Evolutionary conservation across 345 rosid genomes (phyloP), one percentile per base, ranked within the genome.

Genomic region (Citrus australasica): DNA sequence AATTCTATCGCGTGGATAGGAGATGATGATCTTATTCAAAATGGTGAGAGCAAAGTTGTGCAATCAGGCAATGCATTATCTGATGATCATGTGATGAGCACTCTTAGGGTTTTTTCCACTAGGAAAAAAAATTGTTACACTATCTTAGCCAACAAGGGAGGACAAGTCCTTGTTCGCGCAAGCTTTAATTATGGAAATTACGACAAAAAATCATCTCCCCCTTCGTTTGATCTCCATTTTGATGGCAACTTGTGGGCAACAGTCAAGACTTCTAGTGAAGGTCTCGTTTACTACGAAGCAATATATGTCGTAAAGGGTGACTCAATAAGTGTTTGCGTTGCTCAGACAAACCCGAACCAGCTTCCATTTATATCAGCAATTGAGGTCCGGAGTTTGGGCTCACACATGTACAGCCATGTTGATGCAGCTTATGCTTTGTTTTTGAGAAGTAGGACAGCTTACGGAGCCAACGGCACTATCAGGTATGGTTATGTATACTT

Each of bases 161-260:
- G 28, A 4, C 61, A 79, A 40, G 76, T 88, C 33, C 82, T 81
- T 22, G 80, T 86, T 27, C 77, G 87, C 2, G 86, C 86, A 2
- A 81, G 80, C 67, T 88, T 84, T 67, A 81, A 60, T 37, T 86
- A 88, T 22, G 87, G 88, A 21, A 83, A 88, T 59, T 86, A 88
- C 24, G 91, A 88, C 79, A 7, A 62, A 10, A 83, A 84, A 46
- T 81, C 81, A 33, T 46, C 83, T 25, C 89, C 91, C 14, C 85
- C 87, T 0, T 61, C 71, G 2, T 88, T 88, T 32, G 87, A 76
- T 40, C 77, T 88, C 8, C 84, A 79, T 10, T 76, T 83, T 55
- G 88, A 86, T 30, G 91, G 88, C 11, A 84, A 82, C 35, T 46
- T 62, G 13, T 88, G 87, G 89, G 58, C 9, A 30, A 80, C 82